Evolutionary conservation across 2,329 filamentous ascomycete species (phyloP).

Genomic region (Xylariales sp.): DNA sequence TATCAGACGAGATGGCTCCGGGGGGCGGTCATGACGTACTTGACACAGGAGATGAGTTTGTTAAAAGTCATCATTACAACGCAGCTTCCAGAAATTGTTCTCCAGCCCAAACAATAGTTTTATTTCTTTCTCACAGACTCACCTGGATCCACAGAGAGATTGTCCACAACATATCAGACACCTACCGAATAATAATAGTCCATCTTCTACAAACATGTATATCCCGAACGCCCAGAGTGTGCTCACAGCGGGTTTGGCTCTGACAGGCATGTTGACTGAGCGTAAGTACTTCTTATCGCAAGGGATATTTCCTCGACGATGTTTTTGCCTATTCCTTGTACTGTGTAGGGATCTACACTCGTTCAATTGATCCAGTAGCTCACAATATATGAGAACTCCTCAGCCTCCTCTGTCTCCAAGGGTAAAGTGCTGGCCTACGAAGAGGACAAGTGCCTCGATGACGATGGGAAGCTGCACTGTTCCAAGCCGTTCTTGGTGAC

Average conservation of each 20-base stretch:
- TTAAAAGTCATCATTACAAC: no score
- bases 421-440: constrained; percentile 37
- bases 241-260: constrained; percentile 20
- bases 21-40: no score
- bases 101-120: no score
- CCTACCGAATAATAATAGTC: no score
- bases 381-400: background rate
- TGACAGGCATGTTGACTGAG: constrained; percentile 15
- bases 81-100: no score
- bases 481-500: constrained; percentile 34
- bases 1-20: no score
- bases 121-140: no score
- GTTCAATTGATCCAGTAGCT: background rate
- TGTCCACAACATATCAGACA: no score
- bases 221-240: constrained; percentile 22
- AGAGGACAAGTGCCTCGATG: constrained; percentile 34
- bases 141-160: no score
- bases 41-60: no score
- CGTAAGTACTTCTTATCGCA: constrained; percentile 13
- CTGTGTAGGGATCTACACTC: background rate
- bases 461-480: constrained; percentile 32
- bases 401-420: constrained; percentile 21
- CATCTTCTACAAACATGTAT: constrained; percentile 19
- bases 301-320: no score
- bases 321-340: background rate